A percentile compares a stretch with the other conserved stretches of the same genome.
Evolutionary conservation across 2,329 filamentous ascomycete genomes (phyloP).

Genomic region (Didymella lethalis): DNA sequence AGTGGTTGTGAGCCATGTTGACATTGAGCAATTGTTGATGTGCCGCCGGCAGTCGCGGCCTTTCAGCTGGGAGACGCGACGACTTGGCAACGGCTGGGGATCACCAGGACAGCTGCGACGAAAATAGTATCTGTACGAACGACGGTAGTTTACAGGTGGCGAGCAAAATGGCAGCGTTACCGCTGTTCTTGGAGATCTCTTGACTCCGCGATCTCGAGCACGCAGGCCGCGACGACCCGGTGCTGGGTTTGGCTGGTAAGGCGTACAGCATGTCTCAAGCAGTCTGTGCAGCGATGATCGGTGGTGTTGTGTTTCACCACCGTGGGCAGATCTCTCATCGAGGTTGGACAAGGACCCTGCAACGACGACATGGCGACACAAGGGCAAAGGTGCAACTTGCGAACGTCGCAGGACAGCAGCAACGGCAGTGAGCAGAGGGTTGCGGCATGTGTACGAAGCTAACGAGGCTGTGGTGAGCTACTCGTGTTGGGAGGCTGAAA

Average conservation of each 20-base stretch:
- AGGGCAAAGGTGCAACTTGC: neutral
- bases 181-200: neutral
- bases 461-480: conserved; percentile 5
- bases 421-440: neutral
- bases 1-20: neutral
- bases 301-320: conserved; percentile 27
- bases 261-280: conserved; percentile 20
- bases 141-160: neutral
- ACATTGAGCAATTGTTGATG: neutral
- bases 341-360: conserved; percentile 14
- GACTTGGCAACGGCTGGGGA: conserved; percentile 6
- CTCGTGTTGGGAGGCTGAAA: conserved; percentile 4
- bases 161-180: neutral
- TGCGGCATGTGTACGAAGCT: conserved; percentile 6
- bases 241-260: conserved; percentile 4
- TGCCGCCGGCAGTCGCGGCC: neutral
- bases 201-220: neutral
- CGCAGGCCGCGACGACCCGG: neutral
- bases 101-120: conserved; percentile 3
- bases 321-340: conserved; percentile 13
- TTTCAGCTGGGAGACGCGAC: neutral
- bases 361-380: conserved; percentile 12
- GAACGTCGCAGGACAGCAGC: conserved; percentile 1
- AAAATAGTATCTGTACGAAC: conserved; percentile 5
- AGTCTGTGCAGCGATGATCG: conserved; percentile 16